Conservation (phyloP, 2,329 filamentous ascomycete species). For the Neophaeococcomyces mojaviensis region DNA sequence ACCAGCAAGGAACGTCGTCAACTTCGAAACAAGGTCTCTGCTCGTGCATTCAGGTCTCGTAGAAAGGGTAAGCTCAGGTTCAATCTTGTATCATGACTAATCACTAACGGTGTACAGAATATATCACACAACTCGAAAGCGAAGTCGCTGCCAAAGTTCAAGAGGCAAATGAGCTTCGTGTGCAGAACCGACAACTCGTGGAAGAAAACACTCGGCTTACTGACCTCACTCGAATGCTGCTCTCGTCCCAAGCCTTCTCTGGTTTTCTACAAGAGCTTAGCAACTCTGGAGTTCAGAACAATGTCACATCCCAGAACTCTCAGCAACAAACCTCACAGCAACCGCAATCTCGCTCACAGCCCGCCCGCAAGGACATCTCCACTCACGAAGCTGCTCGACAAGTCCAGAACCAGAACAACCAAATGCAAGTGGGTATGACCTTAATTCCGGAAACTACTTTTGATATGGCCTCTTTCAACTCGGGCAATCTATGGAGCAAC, state of each 20-base stretch:
- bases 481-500: constrained; percentile 41
- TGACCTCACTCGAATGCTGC: constrained; percentile 71
- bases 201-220: constrained; percentile 79
- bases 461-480: constrained; percentile 64
- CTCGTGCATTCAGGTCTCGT: constrained; percentile 92
- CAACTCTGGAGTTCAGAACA: constrained; percentile 46
- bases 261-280: constrained; percentile 68
- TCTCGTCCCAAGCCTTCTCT: constrained; percentile 73
- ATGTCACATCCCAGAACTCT: constrained; percentile 29
- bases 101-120: constrained; percentile 63
- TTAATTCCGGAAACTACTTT: constrained; percentile 73
- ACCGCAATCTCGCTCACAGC: constrained; percentile 34
- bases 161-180: constrained; percentile 72
- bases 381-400: constrained; percentile 47
- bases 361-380: constrained; percentile 57
- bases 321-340: constrained; percentile 31
- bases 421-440: constrained; percentile 65
- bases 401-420: constrained; percentile 46
- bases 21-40: constrained; percentile 97
- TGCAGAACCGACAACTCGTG: constrained; percentile 70
- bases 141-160: constrained; percentile 78
- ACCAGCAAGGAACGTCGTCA: constrained; percentile 94
- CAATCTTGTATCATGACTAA: background rate
- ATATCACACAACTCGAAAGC: constrained; percentile 86
- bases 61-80: constrained; percentile 90